Conservation (phyloP, 1,284 basidiomycete genomes). For the Microstroma glucosiphilum region DNA sequence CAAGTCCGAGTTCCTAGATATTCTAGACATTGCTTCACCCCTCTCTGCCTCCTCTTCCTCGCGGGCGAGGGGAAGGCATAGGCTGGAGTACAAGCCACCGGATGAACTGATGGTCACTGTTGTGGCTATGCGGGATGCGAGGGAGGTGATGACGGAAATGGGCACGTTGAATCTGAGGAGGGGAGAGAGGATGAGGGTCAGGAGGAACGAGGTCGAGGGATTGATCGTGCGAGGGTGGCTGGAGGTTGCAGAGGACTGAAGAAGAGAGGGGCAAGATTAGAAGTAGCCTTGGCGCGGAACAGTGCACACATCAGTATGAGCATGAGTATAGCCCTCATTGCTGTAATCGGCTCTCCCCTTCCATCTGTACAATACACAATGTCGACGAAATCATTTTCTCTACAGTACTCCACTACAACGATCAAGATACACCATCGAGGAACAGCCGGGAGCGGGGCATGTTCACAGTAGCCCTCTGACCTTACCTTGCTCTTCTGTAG, state of each 20-base stretch:
- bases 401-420: too few species aligned
- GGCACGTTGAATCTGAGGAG: conserved; percentile 80
- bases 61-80: conserved; percentile 58
- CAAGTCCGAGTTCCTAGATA: conserved; percentile 74
- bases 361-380: too few species aligned
- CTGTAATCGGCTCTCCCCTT: too few species aligned
- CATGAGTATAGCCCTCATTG: too few species aligned
- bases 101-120: conserved; percentile 74
- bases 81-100: conserved; percentile 62
- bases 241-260: conserved; percentile 56
- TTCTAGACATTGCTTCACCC: conserved; percentile 51
- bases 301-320: too few species aligned
- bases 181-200: conserved; percentile 79
- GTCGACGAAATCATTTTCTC: too few species aligned
- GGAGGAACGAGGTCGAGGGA: conserved; percentile 79
- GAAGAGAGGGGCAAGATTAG: neutral
- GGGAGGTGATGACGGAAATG: conserved; percentile 76
- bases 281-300: too few species aligned
- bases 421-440: too few species aligned
- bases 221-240: conserved; percentile 85
- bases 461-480: too few species aligned
- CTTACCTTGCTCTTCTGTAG: too few species aligned
- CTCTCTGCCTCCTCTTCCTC: conserved; percentile 13
- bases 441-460: too few species aligned
- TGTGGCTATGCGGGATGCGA: conserved; percentile 73